Evolutionary conservation across 805 yeast genomes (phyloP).

Genomic region (Metschnikowia chrysomelidarum): DNA sequence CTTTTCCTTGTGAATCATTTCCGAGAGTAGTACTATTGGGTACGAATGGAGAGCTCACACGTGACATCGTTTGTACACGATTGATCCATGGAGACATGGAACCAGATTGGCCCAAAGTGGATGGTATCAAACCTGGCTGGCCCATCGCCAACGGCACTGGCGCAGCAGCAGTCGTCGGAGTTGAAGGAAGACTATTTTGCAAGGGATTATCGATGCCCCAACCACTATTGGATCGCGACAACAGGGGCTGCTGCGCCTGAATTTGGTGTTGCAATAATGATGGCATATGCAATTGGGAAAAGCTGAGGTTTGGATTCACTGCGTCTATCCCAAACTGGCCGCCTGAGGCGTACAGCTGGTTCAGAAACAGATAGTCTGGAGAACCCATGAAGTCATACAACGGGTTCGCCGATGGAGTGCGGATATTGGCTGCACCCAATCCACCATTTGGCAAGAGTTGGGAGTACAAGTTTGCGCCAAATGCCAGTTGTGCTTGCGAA

Average conservation of each 20-base stretch:
- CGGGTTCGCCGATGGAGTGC: conserved; percentile 19
- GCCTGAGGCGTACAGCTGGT: conserved; percentile 23
- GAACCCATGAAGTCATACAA: conserved; percentile 20
- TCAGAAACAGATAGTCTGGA: conserved; percentile 17
- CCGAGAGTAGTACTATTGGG: conserved; percentile 20
- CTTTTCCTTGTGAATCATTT: conserved; percentile 7
- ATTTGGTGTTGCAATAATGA: conserved; percentile 36
- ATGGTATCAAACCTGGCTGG: conserved; percentile 7
- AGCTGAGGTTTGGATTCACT: conserved; percentile 14
- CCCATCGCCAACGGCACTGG: conserved; percentile 21
- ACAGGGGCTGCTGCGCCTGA: conserved; percentile 26
- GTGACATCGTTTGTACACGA: conserved; percentile 31
- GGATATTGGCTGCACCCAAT: conserved; percentile 29
- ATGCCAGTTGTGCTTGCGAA: conserved; percentile 15
- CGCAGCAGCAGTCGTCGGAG: conserved; percentile 23
- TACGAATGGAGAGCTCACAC: conserved; percentile 42
- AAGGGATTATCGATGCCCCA: conserved; percentile 38
- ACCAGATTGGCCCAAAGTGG: conserved; percentile 32
- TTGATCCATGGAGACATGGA: conserved; percentile 44
- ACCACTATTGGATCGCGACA: conserved; percentile 35
- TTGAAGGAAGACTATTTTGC: conserved; percentile 25
- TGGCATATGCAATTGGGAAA: conserved; percentile 28
- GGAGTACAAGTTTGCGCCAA: conserved; percentile 24
- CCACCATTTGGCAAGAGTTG: conserved; percentile 28
- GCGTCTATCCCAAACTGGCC: conserved; percentile 30